Evolutionary conservation across 2,329 filamentous ascomycete species (phyloP), one percentile per base, ranked within the genome.

Genomic region (Colletotrichum plurivorum): DNA sequence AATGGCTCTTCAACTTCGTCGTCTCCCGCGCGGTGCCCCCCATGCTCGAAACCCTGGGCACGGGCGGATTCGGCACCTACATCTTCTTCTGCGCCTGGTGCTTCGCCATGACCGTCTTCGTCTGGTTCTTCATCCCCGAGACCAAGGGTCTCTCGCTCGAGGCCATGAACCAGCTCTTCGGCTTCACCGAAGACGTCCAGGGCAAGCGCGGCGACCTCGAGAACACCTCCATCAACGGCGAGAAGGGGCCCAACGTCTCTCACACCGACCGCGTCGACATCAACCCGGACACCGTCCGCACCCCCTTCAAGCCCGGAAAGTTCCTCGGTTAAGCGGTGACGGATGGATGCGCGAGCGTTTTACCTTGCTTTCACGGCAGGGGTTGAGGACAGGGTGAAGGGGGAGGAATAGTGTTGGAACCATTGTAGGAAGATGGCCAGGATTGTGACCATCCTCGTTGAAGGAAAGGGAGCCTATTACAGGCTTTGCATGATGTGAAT

Each of bases 1-100:
- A 91, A 74, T 90, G 88, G 88, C 75, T 91, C 1, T 91, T 91
- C 78, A 91, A 91, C 73, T 89, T 91, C 65, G 88, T 90, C 16
- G 87, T 92, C 61, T 88, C 89, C 10, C 82, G 88, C 52, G 88
- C 89, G 8, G 89, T 90, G 4, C 89, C 89, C 0, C 87, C 86
- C 69, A 92, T 92, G 90, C 80, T 92, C 67, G 84, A 83, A 80
- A 83, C 77, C 2, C 76, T 82, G 25, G 80, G 79, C 4, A 9
- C 82, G 77, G 81, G 72, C 80, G 54, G 82, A 5, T 82, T 79
- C 55, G 88, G 85, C 57, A 77, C 85, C 12, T 71, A 79, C 39
- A 82, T 84, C 70, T 79, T 83, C 25, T 74, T 84, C 60, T 63
- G 58, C 20, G 25, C 45, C 43, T 88, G 83, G 74, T 80, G 84